Base-by-base conservation (phyloP, 2,329 filamentous ascomycete species). In the Incumbomyces lentus region DNA sequence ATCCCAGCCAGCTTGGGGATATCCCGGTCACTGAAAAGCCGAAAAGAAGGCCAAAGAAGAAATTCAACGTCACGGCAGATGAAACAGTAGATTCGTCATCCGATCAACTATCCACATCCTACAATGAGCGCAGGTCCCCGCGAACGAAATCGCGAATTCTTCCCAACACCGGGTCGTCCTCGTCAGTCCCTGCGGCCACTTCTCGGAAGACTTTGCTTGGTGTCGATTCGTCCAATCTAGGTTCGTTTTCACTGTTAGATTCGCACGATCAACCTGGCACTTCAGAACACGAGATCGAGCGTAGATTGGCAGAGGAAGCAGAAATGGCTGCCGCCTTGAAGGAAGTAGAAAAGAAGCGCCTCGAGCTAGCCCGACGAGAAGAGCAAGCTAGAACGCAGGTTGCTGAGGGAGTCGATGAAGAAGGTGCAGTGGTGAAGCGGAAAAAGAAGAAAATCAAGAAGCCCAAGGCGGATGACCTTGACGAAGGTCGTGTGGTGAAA, bases 311-410 rank as follows among this genome's bases (percentile, higher is more conserved):
- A 13, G 87, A 94, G 59, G 88, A 95, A 50, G 80, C 78, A 1
- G 89, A 95, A 65, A 94, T 95, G 86, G 80, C 79, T 37, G 80
- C 79, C 58, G 92, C 90, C 7, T 80, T 95, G 72, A 82, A 82
- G 62, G 86, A 95, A 63, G 85, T 98, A 2, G 90, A 96, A 68
- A 74, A 81, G 43, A 68, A 93, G 49, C 74, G 92, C 44, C 70
- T 95, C 47, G 86, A 95, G 66, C 95, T 96, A 88, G 69, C 72
- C 53, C 61, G 70, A 47, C 66, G 63, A 30, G 66, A 67, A 8
- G 70, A 73, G 50, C 63, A 68, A 19, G 46, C 49, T 14, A 32
- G 49, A n/a, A 66, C 71, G 17, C 57, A 66, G 32, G 49, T 58
- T 19, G 63, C 81, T 17, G 76, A 67, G 33, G 68, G 66, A 3